phyloP scores from a whole-genome alignment of 805 yeast species.

The Maudiozyma serrabonitensis region DNA sequence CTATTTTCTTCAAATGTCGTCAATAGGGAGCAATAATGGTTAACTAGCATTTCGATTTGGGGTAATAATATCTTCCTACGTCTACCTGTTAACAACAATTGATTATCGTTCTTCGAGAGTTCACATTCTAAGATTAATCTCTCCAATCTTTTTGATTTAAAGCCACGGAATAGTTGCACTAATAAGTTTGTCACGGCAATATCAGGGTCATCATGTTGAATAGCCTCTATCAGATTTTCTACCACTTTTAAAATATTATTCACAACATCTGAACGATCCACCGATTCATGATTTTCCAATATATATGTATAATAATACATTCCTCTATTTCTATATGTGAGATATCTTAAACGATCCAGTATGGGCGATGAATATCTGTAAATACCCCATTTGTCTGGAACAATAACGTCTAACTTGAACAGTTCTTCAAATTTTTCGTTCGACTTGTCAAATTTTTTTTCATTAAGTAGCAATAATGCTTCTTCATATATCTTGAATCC shows the following conservation, averaged over 20 bases:
- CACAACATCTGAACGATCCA: slow-evolving; percentile 30
- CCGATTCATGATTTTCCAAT: slow-evolving; percentile 13
- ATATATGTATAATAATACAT: slow-evolving; percentile 45
- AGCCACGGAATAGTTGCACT: slow-evolving; percentile 40
- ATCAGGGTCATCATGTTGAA: slow-evolving; percentile 63
- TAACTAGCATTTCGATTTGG: slow-evolving; percentile 10
- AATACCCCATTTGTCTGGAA: slow-evolving; percentile 33
- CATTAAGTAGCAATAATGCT: slow-evolving; percentile 57
- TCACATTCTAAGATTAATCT: slow-evolving; percentile 53
- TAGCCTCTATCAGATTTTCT: slow-evolving; percentile 56
- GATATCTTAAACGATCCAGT: slow-evolving; percentile 61
- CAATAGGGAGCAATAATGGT: slow-evolving; percentile 12
- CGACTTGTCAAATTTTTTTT: slow-evolving; percentile 40
- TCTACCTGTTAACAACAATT: slow-evolving; percentile 14
- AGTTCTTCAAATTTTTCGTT: slow-evolving; percentile 47
- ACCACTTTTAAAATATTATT: slow-evolving; percentile 38
- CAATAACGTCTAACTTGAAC: slow-evolving; percentile 60
- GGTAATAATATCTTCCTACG: slow-evolving; percentile 23
- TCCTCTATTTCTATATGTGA: slow-evolving; percentile 77
- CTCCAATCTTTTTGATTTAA: slow-evolving; percentile 40
- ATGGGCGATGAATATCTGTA: slow-evolving; percentile 45
- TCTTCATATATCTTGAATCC: slow-evolving; percentile 66
- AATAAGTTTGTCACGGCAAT: slow-evolving; percentile 41
- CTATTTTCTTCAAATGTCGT: slow-evolving; percentile 9
- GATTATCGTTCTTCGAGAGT: slow-evolving; percentile 32